phyloP scores from a whole-genome alignment of 768 basidiomycete genomes.

The Termitomyces heimii region DNA sequence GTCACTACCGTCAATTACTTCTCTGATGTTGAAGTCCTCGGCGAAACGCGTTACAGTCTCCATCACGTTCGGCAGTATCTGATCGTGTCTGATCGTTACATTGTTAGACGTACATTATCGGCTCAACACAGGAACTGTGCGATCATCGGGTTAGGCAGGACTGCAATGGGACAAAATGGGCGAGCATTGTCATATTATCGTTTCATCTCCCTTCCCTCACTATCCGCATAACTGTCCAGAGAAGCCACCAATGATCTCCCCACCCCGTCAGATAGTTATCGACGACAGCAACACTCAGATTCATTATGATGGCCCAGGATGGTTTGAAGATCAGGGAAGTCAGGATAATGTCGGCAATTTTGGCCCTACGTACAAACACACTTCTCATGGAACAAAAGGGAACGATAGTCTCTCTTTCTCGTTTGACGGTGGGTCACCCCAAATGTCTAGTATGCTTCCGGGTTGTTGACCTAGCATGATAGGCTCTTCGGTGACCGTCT shows the following conservation, averaged over 20 bases:
- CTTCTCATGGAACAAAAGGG: conserved; percentile 14
- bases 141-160: neutral
- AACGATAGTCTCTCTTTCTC: conserved; percentile 22
- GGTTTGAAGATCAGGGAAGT: neutral
- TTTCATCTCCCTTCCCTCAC: neutral
- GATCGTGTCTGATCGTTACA: too few relatives aligned
- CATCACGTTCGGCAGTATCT: too few relatives aligned
- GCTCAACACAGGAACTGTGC: too few relatives aligned
- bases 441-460: neutral
- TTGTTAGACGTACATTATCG: too few relatives aligned
- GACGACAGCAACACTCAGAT: conserved; percentile 4
- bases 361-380: conserved; percentile 5
- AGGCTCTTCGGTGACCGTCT: conserved; percentile 13
- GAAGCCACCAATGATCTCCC: neutral
- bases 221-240: neutral
- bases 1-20: too few relatives aligned
- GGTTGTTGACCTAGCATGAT: neutral
- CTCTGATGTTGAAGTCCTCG: too few relatives aligned
- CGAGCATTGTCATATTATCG: neutral
- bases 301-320: conserved; percentile 13
- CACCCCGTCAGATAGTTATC: neutral
- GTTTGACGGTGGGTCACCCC: conserved; percentile 20
- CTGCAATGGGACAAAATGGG: neutral
- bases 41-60: too few relatives aligned
- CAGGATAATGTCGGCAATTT: neutral